Conservation (phyloP, 306 rosid genomes). For the Cicer arietinum region DNA sequence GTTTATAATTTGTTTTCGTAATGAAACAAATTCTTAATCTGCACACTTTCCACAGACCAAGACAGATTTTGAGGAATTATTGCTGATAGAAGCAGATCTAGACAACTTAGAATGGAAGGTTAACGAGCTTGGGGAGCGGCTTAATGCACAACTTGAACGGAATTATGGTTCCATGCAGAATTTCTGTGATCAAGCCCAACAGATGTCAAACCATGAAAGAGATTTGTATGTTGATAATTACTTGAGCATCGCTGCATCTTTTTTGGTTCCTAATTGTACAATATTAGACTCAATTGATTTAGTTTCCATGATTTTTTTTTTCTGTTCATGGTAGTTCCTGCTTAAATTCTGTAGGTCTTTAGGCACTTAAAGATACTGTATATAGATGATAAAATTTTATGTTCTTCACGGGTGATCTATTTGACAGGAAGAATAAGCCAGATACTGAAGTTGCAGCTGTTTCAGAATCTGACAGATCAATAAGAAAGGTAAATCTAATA, state of each 20-base stretch:
- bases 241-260: constrained; percentile 11
- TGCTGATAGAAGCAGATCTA: constrained; percentile 63
- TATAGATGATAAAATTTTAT: constrained; percentile 30
- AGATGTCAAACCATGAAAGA: constrained; percentile 44
- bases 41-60: constrained; percentile 60
- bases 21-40: constrained; percentile 39
- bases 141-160: constrained; percentile 56
- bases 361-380: constrained; percentile 2
- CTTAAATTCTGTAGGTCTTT: constrained; percentile 6
- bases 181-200: constrained; percentile 38
- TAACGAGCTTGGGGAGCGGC: constrained; percentile 62
- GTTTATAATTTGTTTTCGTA: constrained; percentile 29
- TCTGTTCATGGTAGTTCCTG: constrained; percentile 5
- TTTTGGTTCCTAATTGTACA: constrained; percentile 31
- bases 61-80: constrained; percentile 69
- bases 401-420: constrained; percentile 16
- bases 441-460: constrained; percentile 56
- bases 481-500: constrained; percentile 69
- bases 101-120: constrained; percentile 61
- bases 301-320: background rate
- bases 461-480: constrained; percentile 56
- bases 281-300: background rate
- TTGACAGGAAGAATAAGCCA: constrained; percentile 58
- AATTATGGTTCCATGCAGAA: constrained; percentile 42
- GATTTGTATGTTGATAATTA: constrained; percentile 57